Percentiles rank a stretch among this genome's conserved stretches.
phyloP scores from a whole-genome alignment of 1,284 basidiomycete species.

The Cryptococcus hybrid region DNA sequence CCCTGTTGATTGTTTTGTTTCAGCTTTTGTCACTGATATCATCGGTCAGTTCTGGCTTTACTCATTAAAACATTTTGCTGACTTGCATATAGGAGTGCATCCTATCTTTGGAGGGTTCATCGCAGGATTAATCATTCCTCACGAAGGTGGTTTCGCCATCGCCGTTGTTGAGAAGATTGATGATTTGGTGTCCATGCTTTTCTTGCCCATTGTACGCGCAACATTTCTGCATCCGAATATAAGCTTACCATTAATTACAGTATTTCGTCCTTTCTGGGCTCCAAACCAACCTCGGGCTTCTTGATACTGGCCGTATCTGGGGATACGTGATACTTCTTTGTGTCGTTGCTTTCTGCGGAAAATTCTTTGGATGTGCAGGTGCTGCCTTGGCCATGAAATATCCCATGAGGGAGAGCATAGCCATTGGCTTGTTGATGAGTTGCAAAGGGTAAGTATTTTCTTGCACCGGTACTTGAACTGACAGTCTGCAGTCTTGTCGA shows the following conservation, averaged over 20 bases:
- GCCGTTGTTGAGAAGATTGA: constrained; percentile 73
- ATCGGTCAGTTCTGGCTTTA: constrained; percentile 59
- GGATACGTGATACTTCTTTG: constrained; percentile 81
- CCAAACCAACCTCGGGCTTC: constrained; percentile 74
- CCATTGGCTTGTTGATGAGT: constrained; percentile 87
- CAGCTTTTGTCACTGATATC: constrained; percentile 84
- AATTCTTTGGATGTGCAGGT: constrained; percentile 66
- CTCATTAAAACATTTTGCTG: neutral
- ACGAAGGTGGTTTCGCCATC: constrained; percentile 80
- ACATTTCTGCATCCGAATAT: neutral
- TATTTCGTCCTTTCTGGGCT: constrained; percentile 82
- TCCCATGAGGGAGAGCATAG: constrained; percentile 72
- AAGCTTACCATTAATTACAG: constrained; percentile 44
- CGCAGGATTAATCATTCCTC: constrained; percentile 83
- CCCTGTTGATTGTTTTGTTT: constrained; percentile 70
- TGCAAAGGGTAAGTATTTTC: constrained; percentile 73
- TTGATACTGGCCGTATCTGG: constrained; percentile 74
- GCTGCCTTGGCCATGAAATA: constrained; percentile 68
- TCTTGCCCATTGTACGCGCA: constrained; percentile 71
- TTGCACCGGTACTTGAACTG: neutral
- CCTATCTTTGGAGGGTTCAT: constrained; percentile 80
- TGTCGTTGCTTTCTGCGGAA: constrained; percentile 74
- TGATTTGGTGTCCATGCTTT: constrained; percentile 63
- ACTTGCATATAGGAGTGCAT: constrained; percentile 58
- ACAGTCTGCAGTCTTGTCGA: constrained; percentile 61